Conservation (phyloP, 306 rosid species). For the Boehmeria nivea region DNA sequence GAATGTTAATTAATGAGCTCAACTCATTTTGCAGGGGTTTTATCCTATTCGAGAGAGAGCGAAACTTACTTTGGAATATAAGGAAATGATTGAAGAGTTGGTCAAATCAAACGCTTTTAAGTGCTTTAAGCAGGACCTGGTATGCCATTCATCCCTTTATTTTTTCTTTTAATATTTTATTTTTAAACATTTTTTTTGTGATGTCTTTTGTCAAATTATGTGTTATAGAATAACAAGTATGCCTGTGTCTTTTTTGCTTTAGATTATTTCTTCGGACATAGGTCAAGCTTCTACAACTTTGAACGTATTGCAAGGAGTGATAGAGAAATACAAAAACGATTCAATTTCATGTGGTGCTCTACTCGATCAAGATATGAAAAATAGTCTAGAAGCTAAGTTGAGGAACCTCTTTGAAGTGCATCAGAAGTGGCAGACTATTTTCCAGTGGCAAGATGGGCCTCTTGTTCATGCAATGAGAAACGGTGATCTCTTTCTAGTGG, state of each 20-base stretch:
- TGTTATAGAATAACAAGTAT: neutral
- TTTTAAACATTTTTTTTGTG: neutral
- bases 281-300: conserved; percentile 54
- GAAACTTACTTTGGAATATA: conserved; percentile 40
- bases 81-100: conserved; percentile 47
- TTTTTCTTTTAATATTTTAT: neutral
- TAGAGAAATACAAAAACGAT: conserved; percentile 40
- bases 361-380: conserved; percentile 33
- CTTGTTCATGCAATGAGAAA: conserved; percentile 81
- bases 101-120: conserved; percentile 37
- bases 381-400: conserved; percentile 35
- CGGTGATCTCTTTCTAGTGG: conserved; percentile 83
- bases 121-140: conserved; percentile 33
- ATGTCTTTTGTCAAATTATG: neutral
- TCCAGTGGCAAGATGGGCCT: conserved; percentile 94
- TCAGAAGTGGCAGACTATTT: conserved; percentile 79
- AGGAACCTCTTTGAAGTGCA: conserved; percentile 48
- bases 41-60: conserved; percentile 81
- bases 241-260: conserved; percentile 19
- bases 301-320: conserved; percentile 36
- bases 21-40: conserved; percentile 53
- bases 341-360: conserved; percentile 24
- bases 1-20: conserved; percentile 2
- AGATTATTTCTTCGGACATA: conserved; percentile 67
- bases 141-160: conserved; percentile 30